Evolutionary conservation across 192 early-diverging fungal genomes (phyloP).

Genomic region (Coemansia sp.): DNA sequence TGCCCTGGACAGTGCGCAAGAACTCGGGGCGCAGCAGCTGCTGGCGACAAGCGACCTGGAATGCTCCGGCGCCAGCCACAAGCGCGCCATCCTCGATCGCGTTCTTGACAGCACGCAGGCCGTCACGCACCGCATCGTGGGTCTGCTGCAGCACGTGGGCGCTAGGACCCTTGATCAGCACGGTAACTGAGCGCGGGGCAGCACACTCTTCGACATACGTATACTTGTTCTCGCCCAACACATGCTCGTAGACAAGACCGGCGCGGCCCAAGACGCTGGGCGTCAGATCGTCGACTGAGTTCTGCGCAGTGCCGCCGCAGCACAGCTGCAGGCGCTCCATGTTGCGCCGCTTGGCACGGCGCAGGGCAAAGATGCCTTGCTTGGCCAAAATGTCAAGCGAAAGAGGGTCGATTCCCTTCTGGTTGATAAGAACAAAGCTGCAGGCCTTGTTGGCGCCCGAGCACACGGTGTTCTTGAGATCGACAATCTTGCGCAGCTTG

Average conservation of each 20-base stretch:
- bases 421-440: constrained; percentile 97
- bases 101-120: constrained; percentile 97
- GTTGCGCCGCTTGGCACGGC: constrained; percentile 98
- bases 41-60: constrained; percentile 84
- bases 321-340: constrained; percentile 98
- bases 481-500: constrained; percentile 90
- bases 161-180: constrained; percentile 96
- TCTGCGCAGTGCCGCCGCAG: constrained; percentile 93
- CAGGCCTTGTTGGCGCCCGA: constrained; percentile 71
- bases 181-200: constrained; percentile 85
- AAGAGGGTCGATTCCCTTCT: constrained; percentile 99
- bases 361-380: constrained; percentile 90
- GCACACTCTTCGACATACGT: constrained; percentile 97
- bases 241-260: constrained; percentile 93
- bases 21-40: constrained; percentile 80
- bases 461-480: constrained; percentile 96
- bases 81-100: constrained; percentile 90
- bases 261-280: constrained; percentile 84
- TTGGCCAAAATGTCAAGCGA: constrained; percentile 96
- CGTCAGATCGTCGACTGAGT: constrained; percentile 95
- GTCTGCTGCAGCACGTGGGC: constrained; percentile 89
- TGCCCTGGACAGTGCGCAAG: constrained; percentile 85
- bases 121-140: constrained; percentile 97
- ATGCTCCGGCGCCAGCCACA: constrained; percentile 93
- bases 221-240: constrained; percentile 97